Evolutionary conservation across 305 asterid species (phyloP).

Genomic region (Fraxinus latifolia): DNA sequence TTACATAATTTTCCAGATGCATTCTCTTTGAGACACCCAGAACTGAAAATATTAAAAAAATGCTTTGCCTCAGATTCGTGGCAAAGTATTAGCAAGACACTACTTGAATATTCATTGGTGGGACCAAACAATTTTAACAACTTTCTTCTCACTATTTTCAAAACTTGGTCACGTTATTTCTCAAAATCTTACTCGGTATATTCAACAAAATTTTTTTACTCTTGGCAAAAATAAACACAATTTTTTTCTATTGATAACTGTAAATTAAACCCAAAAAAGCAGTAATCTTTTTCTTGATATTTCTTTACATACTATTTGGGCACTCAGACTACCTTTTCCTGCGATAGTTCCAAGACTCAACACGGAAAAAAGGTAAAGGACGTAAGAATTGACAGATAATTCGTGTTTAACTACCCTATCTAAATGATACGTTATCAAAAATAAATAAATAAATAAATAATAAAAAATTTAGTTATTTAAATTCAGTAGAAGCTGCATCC

Average conservation of each 20-base stretch:
- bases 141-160: neutral
- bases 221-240: neutral
- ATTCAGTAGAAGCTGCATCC: neutral
- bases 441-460: too few species aligned
- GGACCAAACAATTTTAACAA: conserved; percentile 27
- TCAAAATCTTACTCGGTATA: neutral
- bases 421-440: neutral
- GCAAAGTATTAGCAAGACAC: conserved; percentile 28
- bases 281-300: neutral
- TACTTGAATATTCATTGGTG: conserved; percentile 23
- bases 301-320: neutral
- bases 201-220: neutral
- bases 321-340: neutral
- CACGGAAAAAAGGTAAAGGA: neutral
- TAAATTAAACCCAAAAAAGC: neutral
- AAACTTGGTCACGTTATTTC: neutral
- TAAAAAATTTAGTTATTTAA: too few species aligned
- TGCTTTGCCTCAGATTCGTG: conserved; percentile 24
- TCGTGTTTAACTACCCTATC: neutral
- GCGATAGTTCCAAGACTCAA: neutral
- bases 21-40: neutral
- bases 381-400: neutral
- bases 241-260: neutral
- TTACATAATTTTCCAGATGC: neutral
- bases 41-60: neutral